Percentiles rank a stretch among this genome's conserved stretches.
These are phyloP conservation scores for Kappamyces sp. DNA, from an alignment of 192 early-diverging fungal genomes.

Conservation along the genomic window DNA sequence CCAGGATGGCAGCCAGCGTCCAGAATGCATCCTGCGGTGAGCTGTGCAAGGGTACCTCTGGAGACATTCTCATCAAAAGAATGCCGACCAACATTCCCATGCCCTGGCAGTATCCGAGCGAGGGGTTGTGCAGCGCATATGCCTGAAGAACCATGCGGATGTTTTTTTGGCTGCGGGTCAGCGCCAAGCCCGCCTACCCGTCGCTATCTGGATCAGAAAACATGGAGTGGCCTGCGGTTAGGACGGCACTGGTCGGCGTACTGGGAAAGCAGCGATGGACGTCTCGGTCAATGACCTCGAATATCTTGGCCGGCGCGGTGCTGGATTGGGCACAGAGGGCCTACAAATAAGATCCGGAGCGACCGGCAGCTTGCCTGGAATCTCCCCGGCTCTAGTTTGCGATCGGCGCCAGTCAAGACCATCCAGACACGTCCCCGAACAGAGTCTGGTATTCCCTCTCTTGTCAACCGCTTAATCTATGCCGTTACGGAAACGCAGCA, in stretches of 20 bases:
- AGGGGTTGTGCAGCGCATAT: slow-evolving; percentile 80
- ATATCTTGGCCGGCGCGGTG: slow-evolving; percentile 52
- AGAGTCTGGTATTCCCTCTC: slow-evolving; percentile 63
- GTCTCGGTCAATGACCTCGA: slow-evolving; percentile 88
- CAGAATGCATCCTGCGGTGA: slow-evolving; percentile 74
- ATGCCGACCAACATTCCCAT: slow-evolving; percentile 90
- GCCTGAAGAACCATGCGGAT: slow-evolving; percentile 73
- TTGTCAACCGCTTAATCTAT: slow-evolving; percentile 65
- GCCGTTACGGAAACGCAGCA: slow-evolving; percentile 2
- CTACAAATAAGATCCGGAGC: too few relatives aligned
- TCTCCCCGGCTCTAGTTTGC: slow-evolving; percentile 42
- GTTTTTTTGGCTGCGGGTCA: slow-evolving; percentile 57
- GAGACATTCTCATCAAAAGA: slow-evolving; percentile 79
- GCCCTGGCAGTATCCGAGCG: slow-evolving; percentile 92
- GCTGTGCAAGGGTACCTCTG: slow-evolving; percentile 31
- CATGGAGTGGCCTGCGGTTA: slow-evolving; percentile 59
- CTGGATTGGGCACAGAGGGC: not conserved
- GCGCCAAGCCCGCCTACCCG: slow-evolving; percentile 21
- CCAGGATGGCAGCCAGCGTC: slow-evolving; percentile 71
- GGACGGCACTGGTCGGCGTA: slow-evolving; percentile 4
- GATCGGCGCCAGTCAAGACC: slow-evolving; percentile 49
- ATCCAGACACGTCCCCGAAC: slow-evolving; percentile 68
- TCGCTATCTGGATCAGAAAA: slow-evolving; percentile 62
- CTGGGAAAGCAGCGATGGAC: slow-evolving; percentile 80
- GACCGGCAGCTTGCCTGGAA: slow-evolving; percentile 21